These are phyloP conservation scores for Phytopythium montanum DNA, from an alignment of 352 stramenopile genomes.

Conservation along the genomic window DNA sequence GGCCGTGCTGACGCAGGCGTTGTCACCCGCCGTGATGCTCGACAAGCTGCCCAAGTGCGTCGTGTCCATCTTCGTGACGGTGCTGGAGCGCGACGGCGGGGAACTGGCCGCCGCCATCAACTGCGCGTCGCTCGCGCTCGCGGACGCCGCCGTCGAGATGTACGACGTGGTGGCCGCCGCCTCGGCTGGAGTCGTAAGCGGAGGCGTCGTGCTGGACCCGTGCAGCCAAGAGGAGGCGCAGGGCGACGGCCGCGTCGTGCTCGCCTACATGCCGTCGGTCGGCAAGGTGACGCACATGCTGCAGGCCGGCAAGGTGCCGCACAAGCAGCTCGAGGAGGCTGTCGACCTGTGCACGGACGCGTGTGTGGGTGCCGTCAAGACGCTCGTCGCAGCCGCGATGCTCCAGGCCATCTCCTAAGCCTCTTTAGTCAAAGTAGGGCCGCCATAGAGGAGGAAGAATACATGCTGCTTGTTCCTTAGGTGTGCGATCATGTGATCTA, in stretches of 20 bases:
- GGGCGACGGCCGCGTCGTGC: constrained; percentile 57
- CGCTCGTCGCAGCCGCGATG: constrained; percentile 51
- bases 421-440: neutral
- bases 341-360: constrained; percentile 88
- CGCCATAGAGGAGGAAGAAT: neutral
- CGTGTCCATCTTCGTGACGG: constrained; percentile 85
- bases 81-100: constrained; percentile 84
- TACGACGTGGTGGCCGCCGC: constrained; percentile 87
- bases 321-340: constrained; percentile 74
- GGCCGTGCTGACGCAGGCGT: constrained; percentile 63
- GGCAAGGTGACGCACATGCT: constrained; percentile 86
- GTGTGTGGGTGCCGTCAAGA: constrained; percentile 51
- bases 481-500: too few species aligned
- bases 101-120: constrained; percentile 83
- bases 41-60: constrained; percentile 89
- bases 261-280: constrained; percentile 86
- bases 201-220: constrained; percentile 66
- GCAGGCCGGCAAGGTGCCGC: constrained; percentile 75
- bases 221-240: constrained; percentile 56
- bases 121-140: constrained; percentile 84
- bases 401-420: constrained; percentile 36
- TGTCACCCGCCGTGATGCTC: constrained; percentile 82
- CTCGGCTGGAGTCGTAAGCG: constrained; percentile 54
- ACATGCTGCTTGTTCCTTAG: constrained; percentile 3
- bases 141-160: constrained; percentile 90